Base-by-base conservation (phyloP, 805 yeast genomes). In the Zygosaccharomyces lentus region DNA sequence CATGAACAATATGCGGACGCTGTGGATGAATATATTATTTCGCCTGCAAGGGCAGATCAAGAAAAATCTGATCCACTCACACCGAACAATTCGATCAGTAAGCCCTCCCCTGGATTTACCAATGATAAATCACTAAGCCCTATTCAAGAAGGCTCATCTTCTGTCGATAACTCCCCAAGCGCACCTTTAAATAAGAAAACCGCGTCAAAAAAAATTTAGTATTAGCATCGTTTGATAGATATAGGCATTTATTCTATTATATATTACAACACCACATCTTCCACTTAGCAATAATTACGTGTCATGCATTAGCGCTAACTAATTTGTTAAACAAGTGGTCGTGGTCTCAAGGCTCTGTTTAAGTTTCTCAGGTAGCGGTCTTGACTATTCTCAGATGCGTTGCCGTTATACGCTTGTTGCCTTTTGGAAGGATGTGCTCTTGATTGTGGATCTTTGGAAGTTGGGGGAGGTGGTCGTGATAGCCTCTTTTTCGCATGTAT, bases 101-200 rank as follows among this genome's bases (percentile, higher is more conserved):
- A 55, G 35, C 65, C 66, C 1, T 51, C 52, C 1, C 61, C 66
- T 1, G 54, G 52, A 8, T 61, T 56, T 31, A 24, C 45, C 5
- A 51, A 52, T 21, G 58, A 51, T 6, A 51, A 47, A 32, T 55
- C 62, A 6, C 45, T 64, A 24, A 64, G 68, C 46, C 61, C 61
- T 4, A 61, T 61, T n/a, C 67, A 65, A 43, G 70, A 66, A 39
- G 50, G 52, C 12, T 29, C 55, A 10, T 45, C 57, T 4, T 62
- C 68, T 2, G 60, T 58, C 4, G 64, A 64, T 35, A 56, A 51
- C 31, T 64, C 66, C 2, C 68, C 68, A 25, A 37, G 32, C 5
- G 30, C 27, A 16, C 47, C 39, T 7, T 23, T 42, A 37, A 34
- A 25, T 16, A 13, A 41, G 29, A 24, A 31, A 41, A 32, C 23